These are phyloP conservation scores for Rauvolfia tetraphylla DNA, from an alignment of 257 asterid genomes.

Conservation along the genomic window DNA sequence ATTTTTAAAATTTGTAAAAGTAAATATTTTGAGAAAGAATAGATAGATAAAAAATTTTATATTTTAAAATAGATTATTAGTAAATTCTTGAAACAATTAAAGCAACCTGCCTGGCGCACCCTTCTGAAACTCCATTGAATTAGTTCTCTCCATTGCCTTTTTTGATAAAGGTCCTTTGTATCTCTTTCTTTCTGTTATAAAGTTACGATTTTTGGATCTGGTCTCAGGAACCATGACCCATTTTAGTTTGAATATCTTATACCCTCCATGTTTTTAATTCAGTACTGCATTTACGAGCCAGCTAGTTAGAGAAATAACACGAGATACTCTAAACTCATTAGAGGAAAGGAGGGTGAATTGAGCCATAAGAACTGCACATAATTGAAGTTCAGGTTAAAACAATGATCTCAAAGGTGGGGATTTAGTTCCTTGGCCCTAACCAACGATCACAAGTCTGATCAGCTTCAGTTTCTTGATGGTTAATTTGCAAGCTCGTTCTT, in stretches of 20 bases:
- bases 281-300: no score
- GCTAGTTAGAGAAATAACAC: no score
- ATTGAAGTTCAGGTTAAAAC: background rate
- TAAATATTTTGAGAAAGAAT: no score
- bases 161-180: slow-evolving; percentile 1
- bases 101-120: background rate
- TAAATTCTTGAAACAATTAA: background rate
- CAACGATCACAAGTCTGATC: background rate
- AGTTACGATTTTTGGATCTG: background rate
- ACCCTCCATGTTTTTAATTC: background rate
- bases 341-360: no score
- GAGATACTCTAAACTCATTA: no score
- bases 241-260: background rate
- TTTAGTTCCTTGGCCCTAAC: background rate
- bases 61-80: no score
- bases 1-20: no score
- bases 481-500: background rate
- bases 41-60: no score
- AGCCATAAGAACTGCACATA: no score
- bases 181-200: background rate
- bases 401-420: background rate
- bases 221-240: background rate
- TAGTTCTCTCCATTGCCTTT: background rate
- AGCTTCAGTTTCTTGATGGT: background rate
- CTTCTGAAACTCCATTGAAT: background rate